Conservation (phyloP, 305 asterid species). For the Lippia alba region DNA sequence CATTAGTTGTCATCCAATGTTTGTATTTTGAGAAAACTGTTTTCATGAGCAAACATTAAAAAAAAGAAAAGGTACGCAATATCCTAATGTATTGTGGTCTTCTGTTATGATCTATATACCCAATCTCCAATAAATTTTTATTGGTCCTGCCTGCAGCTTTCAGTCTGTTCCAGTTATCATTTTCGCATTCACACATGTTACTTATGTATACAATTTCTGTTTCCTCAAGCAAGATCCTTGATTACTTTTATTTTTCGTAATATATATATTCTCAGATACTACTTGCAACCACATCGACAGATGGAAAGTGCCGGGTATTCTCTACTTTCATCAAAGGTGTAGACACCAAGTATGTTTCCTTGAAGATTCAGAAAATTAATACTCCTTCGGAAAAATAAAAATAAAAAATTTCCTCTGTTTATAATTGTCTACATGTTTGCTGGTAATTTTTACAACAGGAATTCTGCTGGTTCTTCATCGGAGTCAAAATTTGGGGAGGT, state of each 20-base stretch:
- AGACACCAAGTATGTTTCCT: conserved; percentile 72
- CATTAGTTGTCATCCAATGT: conserved; percentile 31
- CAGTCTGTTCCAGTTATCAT: conserved; percentile 5
- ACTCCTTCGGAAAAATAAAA: conserved; percentile 18
- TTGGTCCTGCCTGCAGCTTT: conserved; percentile 19
- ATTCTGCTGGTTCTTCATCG: conserved; percentile 59
- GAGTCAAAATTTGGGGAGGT: conserved; percentile 98
- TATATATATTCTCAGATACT: conserved; percentile 56
- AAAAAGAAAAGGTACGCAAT: not conserved
- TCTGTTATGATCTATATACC: conserved; percentile 3
- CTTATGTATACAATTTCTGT: conserved; percentile 5
- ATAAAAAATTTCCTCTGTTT: conserved; percentile 24
- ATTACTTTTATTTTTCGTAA: not conserved
- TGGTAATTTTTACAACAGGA: conserved; percentile 56
- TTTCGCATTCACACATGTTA: conserved; percentile 6
- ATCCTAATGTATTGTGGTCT: conserved; percentile 6
- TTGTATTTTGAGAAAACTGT: not conserved
- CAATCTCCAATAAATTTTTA: conserved; percentile 12
- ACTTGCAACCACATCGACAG: conserved; percentile 98
- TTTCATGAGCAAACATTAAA: not conserved
- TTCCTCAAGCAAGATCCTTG: conserved; percentile 23
- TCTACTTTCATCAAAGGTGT: conserved; percentile 99
- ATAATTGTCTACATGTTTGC: conserved; percentile 27
- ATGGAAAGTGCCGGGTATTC: conserved; percentile 97
- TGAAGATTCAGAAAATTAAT: conserved; percentile 28